Conservation (phyloP, 257 asterid genomes). For the Przewalskia tangutica region DNA sequence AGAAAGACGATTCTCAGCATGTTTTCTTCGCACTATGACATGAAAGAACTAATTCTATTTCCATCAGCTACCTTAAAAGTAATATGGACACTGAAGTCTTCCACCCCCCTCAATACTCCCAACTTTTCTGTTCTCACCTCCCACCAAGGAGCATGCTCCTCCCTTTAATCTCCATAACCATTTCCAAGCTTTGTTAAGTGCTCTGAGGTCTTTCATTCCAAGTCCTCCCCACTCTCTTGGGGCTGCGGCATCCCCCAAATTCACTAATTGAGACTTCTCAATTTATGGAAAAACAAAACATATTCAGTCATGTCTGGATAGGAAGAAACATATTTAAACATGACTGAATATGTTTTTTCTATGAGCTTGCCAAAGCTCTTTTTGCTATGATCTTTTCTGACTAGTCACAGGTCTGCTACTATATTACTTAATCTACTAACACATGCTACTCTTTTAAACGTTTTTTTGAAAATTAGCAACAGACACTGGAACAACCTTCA, state of each 20-base stretch:
- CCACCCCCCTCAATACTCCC: not conserved
- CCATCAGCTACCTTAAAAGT: not conserved
- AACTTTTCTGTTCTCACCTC: not conserved
- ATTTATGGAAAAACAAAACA: not conserved
- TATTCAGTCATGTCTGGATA: too few species aligned
- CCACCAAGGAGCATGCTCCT: not conserved
- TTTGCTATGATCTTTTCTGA: not conserved
- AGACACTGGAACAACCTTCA: not conserved
- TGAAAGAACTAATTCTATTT: too few species aligned
- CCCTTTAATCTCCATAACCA: not conserved
- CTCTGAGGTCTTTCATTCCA: too few species aligned
- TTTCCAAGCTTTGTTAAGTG: not conserved
- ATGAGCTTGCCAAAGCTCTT: not conserved
- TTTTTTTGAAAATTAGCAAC: not conserved
- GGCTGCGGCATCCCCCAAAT: not conserved
- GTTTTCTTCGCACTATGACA: not conserved
- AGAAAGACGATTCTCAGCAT: not conserved
- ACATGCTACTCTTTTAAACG: not conserved
- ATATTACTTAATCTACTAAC: not conserved
- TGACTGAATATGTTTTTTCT: not conserved
- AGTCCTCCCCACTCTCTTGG: not conserved
- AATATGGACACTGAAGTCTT: not conserved
- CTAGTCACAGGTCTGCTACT: not conserved
- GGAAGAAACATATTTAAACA: not conserved
- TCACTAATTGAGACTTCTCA: not conserved